Evolutionary conservation across 1,284 basidiomycete genomes (phyloP).

Genomic region (Ustilago curta): DNA sequence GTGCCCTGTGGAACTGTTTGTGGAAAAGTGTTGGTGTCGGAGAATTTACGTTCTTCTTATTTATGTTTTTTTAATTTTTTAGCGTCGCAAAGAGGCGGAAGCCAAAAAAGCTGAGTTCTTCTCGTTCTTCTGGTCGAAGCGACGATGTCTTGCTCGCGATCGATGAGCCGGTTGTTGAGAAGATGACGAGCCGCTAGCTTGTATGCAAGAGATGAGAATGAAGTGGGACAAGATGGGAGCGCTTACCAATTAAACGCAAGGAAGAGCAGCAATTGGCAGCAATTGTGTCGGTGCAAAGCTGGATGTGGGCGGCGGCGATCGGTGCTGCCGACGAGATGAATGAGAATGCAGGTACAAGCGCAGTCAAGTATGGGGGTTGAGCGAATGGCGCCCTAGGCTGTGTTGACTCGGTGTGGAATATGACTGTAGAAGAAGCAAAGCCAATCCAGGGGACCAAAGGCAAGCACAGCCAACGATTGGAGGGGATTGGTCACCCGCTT

Average conservation of each 20-base stretch:
- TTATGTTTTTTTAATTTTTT: slow-evolving; percentile 2
- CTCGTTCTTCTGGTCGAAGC: slow-evolving; percentile 1
- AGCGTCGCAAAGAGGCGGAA: no score
- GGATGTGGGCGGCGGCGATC: background rate
- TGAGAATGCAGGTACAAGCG: slow-evolving; percentile 1
- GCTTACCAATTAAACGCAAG: background rate
- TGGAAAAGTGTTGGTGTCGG: slow-evolving; percentile 27
- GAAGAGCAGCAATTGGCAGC: no score
- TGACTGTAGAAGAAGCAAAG: background rate
- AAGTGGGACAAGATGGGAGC: background rate
- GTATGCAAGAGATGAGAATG: background rate
- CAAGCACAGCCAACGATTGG: background rate
- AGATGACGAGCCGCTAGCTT: background rate
- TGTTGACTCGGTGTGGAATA: background rate
- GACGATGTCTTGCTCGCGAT: background rate
- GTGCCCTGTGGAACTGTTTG: background rate
- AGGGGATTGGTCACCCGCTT: background rate
- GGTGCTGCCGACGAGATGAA: slow-evolving; percentile 4
- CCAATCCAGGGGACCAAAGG: background rate
- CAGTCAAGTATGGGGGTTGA: background rate
- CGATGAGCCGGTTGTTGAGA: background rate
- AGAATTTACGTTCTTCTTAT: slow-evolving; percentile 1
- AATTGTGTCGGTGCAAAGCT: background rate
- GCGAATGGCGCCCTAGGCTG: background rate
- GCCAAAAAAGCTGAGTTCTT: slow-evolving; percentile 6